Evolutionary conservation across 495 filamentous ascomycete genomes (phyloP).

Genomic region (Aspergillus leporis): DNA sequence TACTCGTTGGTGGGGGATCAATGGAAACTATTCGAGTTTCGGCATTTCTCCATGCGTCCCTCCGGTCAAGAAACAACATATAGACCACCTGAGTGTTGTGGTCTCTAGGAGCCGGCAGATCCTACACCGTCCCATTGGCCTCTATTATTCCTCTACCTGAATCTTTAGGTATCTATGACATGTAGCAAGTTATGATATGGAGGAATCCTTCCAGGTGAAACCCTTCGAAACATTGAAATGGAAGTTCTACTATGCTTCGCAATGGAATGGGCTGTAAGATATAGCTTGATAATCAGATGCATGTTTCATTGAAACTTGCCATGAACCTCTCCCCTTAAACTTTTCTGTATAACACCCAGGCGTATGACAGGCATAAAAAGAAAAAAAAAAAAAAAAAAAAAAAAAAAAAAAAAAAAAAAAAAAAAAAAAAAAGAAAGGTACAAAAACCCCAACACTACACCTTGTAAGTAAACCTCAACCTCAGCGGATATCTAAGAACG

Average conservation of each 20-base stretch:
- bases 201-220: neutral
- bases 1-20: neutral
- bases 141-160: neutral
- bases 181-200: neutral
- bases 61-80: neutral
- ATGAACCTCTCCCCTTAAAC: slow-evolving; percentile 1
- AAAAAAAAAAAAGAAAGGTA: slow-evolving; percentile 8
- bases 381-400: slow-evolving; percentile 9
- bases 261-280: neutral
- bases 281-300: neutral
- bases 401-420: slow-evolving; percentile 9
- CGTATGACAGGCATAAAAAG: neutral
- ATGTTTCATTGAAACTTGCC: neutral
- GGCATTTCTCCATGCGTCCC: neutral
- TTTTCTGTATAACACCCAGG: slow-evolving; percentile 8
- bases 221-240: neutral
- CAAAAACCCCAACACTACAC: slow-evolving; percentile 15
- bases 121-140: neutral
- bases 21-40: neutral
- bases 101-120: neutral
- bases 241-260: neutral
- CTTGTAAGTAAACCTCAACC: slow-evolving; percentile 18
- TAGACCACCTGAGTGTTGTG: neutral
- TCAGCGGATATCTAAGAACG: slow-evolving; percentile 29
- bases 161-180: neutral